Evolutionary conservation across 2,329 filamentous ascomycete species (phyloP), one percentile per base, ranked within the genome.

Genomic region (Macroventuria anomochaeta): DNA sequence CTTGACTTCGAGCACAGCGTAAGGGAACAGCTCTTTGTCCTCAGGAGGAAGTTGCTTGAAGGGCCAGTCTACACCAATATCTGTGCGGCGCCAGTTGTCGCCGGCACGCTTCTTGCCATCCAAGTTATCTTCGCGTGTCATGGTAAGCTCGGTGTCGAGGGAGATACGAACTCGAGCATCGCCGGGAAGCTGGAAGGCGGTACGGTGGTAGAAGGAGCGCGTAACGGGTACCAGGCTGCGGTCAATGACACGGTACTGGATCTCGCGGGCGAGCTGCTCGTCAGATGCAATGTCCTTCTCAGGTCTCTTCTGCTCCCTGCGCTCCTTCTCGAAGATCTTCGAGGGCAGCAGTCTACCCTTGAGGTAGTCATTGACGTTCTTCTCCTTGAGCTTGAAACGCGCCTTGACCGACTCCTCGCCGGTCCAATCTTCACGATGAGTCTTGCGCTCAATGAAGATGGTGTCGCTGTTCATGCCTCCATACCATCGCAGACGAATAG

Each of bases 341-440:
- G 88, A 86, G 0, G 95, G 93, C 2, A 92, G 90, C 70, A 96
- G 83, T 65, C 92, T 87, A 48, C 95, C 95, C 43, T 83, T 83
- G 76, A 99, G 80, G 73, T 93, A 99, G 12, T 91, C 84, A 70
- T 97, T 97, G 70, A 99, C 89, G 59, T 97, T 90, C 83, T 99
- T 99, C 79, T 99, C 95, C 80, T 99, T 97, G 61, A 95, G 82
- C 7, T 90, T 84, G 71, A 99, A 99, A 36, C 95, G 89, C 36
- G 95, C 93, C 80, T 99, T 99, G 77, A 99, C 95, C 1, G 93
- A 97, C 79, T 97, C 96, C 75, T 99, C 95, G 53, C 95, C 95
- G 0, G 95, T 99, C 95, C 95, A 99, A 75, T 99, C 95, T 76
- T 99, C 95, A 32, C 95, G 88, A 79, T 99, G 95, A 0, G 95